These are phyloP conservation scores for Orychophragmus violaceus DNA, from an alignment of 345 rosid species.

Conservation along the genomic window DNA sequence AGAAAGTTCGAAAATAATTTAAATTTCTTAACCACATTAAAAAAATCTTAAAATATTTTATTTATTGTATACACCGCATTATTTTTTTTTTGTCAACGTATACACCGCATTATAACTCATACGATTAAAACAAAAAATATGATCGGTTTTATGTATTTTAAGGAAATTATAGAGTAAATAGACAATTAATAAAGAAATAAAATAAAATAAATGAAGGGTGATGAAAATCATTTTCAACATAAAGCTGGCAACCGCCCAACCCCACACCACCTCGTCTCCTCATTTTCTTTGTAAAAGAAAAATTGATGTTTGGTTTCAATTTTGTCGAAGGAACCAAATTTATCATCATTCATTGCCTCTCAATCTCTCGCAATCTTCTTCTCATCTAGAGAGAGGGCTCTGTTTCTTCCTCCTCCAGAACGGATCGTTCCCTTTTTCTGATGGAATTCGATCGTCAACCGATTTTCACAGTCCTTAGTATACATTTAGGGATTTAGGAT, in stretches of 20 bases:
- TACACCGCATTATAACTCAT: neutral
- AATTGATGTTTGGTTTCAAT: neutral
- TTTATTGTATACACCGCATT: neutral
- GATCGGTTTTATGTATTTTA: neutral
- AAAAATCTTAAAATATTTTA: neutral
- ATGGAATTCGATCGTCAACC: neutral
- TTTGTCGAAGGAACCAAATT: neutral
- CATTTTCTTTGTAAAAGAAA: neutral
- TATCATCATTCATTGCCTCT: neutral
- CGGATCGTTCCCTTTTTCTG: neutral
- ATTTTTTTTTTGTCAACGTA: no score
- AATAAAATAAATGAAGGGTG: neutral
- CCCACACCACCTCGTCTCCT: slow-evolving; percentile 12
- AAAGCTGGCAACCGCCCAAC: slow-evolving; percentile 25
- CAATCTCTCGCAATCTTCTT: slow-evolving; percentile 5
- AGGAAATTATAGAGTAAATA: neutral
- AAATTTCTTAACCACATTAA: neutral
- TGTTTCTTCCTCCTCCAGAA: neutral
- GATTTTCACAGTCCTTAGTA: neutral
- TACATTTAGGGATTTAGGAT: neutral
- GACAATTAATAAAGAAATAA: neutral
- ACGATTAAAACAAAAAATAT: neutral
- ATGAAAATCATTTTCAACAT: neutral
- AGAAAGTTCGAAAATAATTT: neutral
- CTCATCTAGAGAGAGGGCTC: neutral